These are phyloP conservation scores for Papiliotrema laurentii DNA, from an alignment of 1,284 basidiomycete genomes.

Conservation along the genomic window DNA sequence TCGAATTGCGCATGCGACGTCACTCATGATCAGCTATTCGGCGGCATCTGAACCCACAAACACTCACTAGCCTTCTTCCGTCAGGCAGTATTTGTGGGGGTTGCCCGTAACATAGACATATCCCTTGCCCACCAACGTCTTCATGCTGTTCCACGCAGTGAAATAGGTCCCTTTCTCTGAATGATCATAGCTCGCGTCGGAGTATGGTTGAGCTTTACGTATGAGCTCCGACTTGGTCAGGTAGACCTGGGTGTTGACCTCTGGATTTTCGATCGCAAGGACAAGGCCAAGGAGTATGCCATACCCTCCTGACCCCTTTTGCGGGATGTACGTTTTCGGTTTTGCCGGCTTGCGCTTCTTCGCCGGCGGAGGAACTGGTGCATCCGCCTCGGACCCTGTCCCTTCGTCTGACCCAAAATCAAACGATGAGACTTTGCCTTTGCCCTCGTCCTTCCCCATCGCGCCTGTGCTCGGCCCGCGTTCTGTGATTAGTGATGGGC, in stretches of 20 bases:
- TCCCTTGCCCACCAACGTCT: conserved; percentile 39
- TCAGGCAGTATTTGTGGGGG: conserved; percentile 42
- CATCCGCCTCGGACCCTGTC: conserved; percentile 7
- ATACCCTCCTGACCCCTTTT: conserved; percentile 36
- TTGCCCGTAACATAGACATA: conserved; percentile 42
- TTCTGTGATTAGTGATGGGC: background rate
- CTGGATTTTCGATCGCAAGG: conserved; percentile 28
- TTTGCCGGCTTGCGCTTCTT: conserved; percentile 19
- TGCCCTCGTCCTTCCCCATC: background rate
- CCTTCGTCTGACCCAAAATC: conserved; percentile 5
- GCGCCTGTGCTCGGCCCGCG: conserved; percentile 1
- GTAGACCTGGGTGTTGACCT: conserved; percentile 26
- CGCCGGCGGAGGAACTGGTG: conserved; percentile 2
- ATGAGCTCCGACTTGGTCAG: conserved; percentile 42
- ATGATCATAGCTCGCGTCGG: conserved; percentile 37
- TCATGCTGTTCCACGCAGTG: conserved; percentile 45
- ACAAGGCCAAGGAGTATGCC: conserved; percentile 44
- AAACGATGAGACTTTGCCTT: background rate
- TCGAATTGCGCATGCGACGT: conserved; percentile 33
- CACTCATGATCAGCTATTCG: conserved; percentile 16
- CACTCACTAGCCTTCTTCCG: conserved; percentile 45
- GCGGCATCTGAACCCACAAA: background rate
- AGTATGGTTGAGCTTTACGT: conserved; percentile 32
- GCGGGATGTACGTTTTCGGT: conserved; percentile 39
- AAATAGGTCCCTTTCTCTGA: conserved; percentile 37